A percentile compares a stretch with the other conserved stretches of the same genome.
phyloP scores from a whole-genome alignment of 106 monocot species.

The Alisma plantagoaquatica region DNA sequence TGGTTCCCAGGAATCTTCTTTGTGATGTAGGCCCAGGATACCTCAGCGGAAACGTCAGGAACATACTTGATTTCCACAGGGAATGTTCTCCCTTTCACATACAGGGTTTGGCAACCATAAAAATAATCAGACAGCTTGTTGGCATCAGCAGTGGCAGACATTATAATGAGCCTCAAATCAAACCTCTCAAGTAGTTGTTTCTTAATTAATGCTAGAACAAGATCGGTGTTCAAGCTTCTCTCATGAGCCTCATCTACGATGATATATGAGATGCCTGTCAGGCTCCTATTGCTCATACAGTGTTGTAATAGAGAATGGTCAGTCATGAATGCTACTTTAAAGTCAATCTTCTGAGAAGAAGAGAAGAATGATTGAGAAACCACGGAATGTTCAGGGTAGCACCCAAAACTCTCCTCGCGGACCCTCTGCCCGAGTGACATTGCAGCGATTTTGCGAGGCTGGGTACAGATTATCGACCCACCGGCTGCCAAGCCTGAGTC shows the following conservation, averaged over 20 bases:
- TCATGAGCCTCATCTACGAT: conserved; percentile 98
- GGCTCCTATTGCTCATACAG: conserved; percentile 44
- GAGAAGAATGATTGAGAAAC: conserved; percentile 39
- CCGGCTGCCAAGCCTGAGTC: conserved; percentile 49
- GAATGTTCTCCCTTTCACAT: conserved; percentile 72
- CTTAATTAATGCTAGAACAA: conserved; percentile 72
- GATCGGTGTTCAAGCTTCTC: conserved; percentile 91
- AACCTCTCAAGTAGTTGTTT: conserved; percentile 46
- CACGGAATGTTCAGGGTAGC: conserved; percentile 42
- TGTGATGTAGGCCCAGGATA: conserved; percentile 9
- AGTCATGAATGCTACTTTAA: conserved; percentile 64
- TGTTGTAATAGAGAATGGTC: conserved; percentile 84
- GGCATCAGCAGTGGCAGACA: conserved; percentile 97
- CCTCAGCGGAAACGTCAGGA: conserved; percentile 34
- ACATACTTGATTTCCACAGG: conserved; percentile 91
- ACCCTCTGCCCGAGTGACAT: conserved; percentile 67
- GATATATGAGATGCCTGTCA: conserved; percentile 57
- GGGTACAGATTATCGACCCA: conserved; percentile 83
- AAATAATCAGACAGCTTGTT: conserved; percentile 68
- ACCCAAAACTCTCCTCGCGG: conserved; percentile 66
- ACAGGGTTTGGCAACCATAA: conserved; percentile 53
- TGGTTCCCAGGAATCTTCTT: conserved; percentile 16
- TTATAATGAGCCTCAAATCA: conserved; percentile 77
- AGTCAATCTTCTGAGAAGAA: conserved; percentile 28
- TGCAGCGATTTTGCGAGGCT: conserved; percentile 92